phyloP scores from a whole-genome alignment of 1,284 basidiomycete species.

The Tilletia caries region DNA sequence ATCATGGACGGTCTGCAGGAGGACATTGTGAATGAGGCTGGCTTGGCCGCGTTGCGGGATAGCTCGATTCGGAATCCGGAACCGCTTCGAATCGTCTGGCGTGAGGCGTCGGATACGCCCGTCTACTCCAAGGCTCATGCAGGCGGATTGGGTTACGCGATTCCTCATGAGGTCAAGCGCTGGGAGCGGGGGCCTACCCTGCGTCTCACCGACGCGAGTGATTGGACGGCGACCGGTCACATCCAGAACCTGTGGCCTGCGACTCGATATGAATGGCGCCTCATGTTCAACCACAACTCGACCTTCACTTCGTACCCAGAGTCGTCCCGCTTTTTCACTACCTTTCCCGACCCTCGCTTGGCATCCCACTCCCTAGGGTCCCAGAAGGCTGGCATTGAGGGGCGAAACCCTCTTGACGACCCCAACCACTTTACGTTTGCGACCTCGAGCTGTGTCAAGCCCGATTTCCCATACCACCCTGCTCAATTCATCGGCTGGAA shows the following conservation, averaged over 20 bases:
- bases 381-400: constrained; percentile 10
- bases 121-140: constrained; percentile 1
- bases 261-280: constrained; percentile 70
- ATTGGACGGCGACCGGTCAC: constrained; percentile 67
- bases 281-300: constrained; percentile 36
- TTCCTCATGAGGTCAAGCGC: constrained; percentile 30
- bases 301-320: constrained; percentile 24
- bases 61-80: constrained; percentile 24
- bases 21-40: constrained; percentile 26
- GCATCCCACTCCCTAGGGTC: background rate
- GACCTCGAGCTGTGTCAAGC: constrained; percentile 50
- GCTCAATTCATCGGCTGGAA: constrained; percentile 47
- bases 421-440: constrained; percentile 49
- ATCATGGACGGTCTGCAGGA: constrained; percentile 35
- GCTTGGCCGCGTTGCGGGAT: constrained; percentile 21
- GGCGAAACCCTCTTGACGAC: constrained; percentile 42
- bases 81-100: constrained; percentile 40
- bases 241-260: constrained; percentile 67
- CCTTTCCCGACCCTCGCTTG: constrained; percentile 58
- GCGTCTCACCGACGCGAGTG: constrained; percentile 55
- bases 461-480: constrained; percentile 51
- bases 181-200: constrained; percentile 51
- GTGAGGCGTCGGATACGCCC: constrained; percentile 14
- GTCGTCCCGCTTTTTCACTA: constrained; percentile 57
- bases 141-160: constrained; percentile 18